Base-by-base conservation (phyloP, 1,284 basidiomycete species). In the Pyrrhoderma noxium region DNA sequence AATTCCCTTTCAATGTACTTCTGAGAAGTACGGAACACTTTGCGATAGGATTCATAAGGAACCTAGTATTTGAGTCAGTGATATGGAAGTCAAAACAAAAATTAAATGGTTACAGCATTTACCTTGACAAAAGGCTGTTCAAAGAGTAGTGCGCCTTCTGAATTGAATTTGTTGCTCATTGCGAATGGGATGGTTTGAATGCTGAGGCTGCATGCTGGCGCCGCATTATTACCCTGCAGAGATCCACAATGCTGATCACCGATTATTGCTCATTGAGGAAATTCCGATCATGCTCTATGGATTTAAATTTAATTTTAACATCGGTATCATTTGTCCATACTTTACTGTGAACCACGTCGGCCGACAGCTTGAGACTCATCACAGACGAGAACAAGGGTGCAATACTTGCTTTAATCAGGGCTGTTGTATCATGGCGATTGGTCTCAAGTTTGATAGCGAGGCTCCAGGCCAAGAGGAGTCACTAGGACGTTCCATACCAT, bases 61-160 rank as follows among this genome's bases (percentile, higher is more conserved):
- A 91, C 85, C 89, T 92, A 35, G 47, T 55, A 44, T 52, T 31
- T 53, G 47, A 35, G 54, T 50, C 48, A 18, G 19, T 49, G 54
- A 59, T 55, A 57, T 22, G 58, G 13, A 57, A 14, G 14, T 14
- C 21, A 39, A 34, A 45, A 51, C 39, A 38, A 18, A 11, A n/a
- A n/a, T n/a, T n/a, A n/a, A n/a, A 42, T 46, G 52, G 43, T 44
- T 53, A 49, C 34, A 19, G 55, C 27, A 65, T 77, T 59, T 59
- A 89, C 87, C 58, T 81, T 73, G n/a, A 79, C 79, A 62, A 93
- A 89, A 0, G 90, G 89, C 60, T 93, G 88, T 65, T 94, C 91
- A 55, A 94, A 86, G 48, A 93, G 76, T 58, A 93, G 70, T n/a
- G 86, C 73, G 1, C 88, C 89, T 47, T 93, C 90, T 4, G 75